Evolutionary conservation across 2,329 filamentous ascomycete genomes (phyloP), one percentile per base, ranked within the genome.

Genomic region (Aureobasidium namibiae): DNA sequence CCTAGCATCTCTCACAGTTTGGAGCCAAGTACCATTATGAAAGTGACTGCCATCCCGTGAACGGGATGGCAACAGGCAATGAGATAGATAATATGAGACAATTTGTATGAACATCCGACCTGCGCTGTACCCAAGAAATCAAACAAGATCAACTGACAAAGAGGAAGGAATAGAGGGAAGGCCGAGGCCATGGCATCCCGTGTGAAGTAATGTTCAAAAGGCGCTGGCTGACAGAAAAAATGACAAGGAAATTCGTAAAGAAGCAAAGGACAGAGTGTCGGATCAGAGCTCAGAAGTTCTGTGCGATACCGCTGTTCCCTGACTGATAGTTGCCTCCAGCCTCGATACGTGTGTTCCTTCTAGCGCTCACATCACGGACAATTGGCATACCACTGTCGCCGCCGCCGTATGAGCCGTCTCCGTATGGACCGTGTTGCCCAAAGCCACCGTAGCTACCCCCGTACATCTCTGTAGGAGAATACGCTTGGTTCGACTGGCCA

Each of bases 341-440:
- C 76, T 97, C 92, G 68, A 99, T 97, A 63, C 92, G 85, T 13
- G 94, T 96, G 76, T 96, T 96, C 65, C 94, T 84, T 66, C 94
- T 81, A 29, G 94, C 94, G 63, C 88, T 87, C 64, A 97, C 94
- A 72, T 99, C 94, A 59, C 92, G 85, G 64, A 99, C 96, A 56
- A 99, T 83, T 1, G 94, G 91, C 68, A 89, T 87, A 60, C 77
- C 78, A 29, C 66, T 23, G 52, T 80, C 82, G 60, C 88, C 85
- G 24, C 65, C 70, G 39, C 74, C 76, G 63, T 82, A 83, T 4
- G 76, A 75, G 53, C 77, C 77, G 61, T 80, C 77, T 9, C 78
- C 80, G 64, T 85, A 86, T 0, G 81, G 79, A 8, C 79, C 79
- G 60, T 70, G 68, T 54, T 77, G 75, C 65, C 83, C 82, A 29